Evolutionary conservation across 2,329 filamentous ascomycete genomes (phyloP), one percentile per base, ranked within the genome.

Genomic region (Phialemoniopsis sp.): DNA sequence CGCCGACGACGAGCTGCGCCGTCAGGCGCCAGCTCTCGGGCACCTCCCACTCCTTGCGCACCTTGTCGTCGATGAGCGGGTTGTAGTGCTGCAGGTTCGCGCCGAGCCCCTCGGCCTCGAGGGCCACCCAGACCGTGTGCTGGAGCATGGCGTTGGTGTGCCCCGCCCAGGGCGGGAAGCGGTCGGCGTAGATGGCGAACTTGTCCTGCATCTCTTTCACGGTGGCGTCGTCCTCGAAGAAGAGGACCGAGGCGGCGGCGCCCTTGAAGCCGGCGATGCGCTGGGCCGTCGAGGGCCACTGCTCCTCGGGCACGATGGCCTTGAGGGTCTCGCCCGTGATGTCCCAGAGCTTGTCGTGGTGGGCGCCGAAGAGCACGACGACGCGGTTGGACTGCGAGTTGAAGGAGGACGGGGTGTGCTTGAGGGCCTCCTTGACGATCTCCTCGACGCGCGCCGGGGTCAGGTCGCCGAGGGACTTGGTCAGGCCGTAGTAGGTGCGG

Each of bases 61-160:
- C 84, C 67, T 82, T 79, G 48, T 74, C 72, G 66, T 95, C 85
- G 51, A 94, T 79, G 42, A 95, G 64, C 15, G 89, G 89, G 76
- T 89, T 93, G 74, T 95, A 95, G 71, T 95, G 89, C 74, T 95
- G 89, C 38, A 95, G 75, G 73, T 90, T 95, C 59, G 84, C 86
- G 49, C 89, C 89, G 41, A 94, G 78, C 21, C 89, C 89, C 60
- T 93, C 88, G 44, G 82, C 74, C 67, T 90, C 86, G 41, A 95
- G 79, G 4, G 83, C 86, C 14, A 82, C 83, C 89, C 89, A 95
- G 50, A 89, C 60, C 48, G 80, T 71, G 66, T 78, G 85, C 71
- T 95, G 87, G 56, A 87, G 78, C 80, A 95, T 95, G 62, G 77
- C 90, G 59, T 76, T 77, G 46, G 82, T 81, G 67, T 95, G 88